Conservation (phyloP, 1,284 basidiomycete species). For the Rhodotorula sp. region DNA sequence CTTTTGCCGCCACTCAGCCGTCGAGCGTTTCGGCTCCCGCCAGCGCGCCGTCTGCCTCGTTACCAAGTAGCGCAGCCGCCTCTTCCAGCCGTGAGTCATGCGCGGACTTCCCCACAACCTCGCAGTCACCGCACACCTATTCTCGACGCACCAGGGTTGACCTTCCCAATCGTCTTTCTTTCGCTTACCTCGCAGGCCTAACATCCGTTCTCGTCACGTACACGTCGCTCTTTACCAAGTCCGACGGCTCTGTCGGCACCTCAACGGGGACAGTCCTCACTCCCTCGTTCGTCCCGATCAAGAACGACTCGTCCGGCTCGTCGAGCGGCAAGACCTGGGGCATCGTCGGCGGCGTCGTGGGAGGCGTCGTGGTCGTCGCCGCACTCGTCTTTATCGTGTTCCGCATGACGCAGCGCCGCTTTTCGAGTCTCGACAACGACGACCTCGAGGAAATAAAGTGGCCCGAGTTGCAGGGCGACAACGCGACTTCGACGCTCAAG, state of each 20-base stretch:
- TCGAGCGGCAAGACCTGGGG: slow-evolving; percentile 40
- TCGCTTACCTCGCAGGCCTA: slow-evolving; percentile 1
- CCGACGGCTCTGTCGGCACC: slow-evolving; percentile 34
- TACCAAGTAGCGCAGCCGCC: background rate
- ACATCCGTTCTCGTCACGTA: slow-evolving; percentile 34
- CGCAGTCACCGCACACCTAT: background rate
- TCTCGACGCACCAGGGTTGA: background rate
- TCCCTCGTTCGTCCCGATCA: slow-evolving; percentile 24
- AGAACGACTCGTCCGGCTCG: slow-evolving; percentile 7
- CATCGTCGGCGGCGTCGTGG: slow-evolving; percentile 44
- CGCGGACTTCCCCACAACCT: background rate
- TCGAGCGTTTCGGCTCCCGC: background rate
- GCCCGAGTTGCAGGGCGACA: slow-evolving; percentile 41
- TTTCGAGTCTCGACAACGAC: slow-evolving; percentile 42
- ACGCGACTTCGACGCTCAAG: slow-evolving; percentile 38
- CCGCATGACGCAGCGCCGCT: slow-evolving; percentile 42
- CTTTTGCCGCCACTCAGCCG: background rate
- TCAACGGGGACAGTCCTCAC: slow-evolving; percentile 22
- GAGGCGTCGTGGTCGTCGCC: slow-evolving; percentile 39
- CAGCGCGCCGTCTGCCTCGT: background rate
- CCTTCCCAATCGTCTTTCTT: too few species aligned
- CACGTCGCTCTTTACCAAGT: slow-evolving; percentile 29
- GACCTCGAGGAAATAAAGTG: slow-evolving; percentile 41
- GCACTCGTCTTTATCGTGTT: slow-evolving; percentile 42
- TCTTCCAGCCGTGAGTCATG: background rate